Evolutionary conservation across 257 asterid genomes (phyloP), one percentile per base, ranked within the genome.

Genomic region (Capsicum baccatum): DNA sequence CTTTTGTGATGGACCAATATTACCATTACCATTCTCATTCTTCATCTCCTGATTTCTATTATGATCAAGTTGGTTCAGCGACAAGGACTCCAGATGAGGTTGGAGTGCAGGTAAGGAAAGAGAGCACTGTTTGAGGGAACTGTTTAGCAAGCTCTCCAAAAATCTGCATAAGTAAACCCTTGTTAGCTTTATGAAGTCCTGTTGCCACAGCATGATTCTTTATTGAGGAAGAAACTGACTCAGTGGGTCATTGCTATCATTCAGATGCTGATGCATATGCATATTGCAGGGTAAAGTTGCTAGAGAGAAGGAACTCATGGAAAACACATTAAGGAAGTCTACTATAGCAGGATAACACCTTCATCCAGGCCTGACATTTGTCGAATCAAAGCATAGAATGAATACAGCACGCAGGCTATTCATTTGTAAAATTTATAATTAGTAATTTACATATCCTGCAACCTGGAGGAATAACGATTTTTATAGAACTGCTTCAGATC

Each of bases 71-170:
- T 85, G 94, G 88, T 57, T 85, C 81, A 37, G 83, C 55, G 87
- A 85, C 67, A 84, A 83, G 79, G 85, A 82, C 85, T 89, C 95
- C 87, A 84, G 79, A 80, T 83, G 87, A 86, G 94, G 96, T 89
- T 86, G 85, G 69, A 93, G 95, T 84, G 88, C 97, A 5, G 98
- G 98, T 79, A 94, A 92, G 85, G 89, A 84, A 52, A 90, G 69
- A 1, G 93, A 89, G 79, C 89, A 89, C 81, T 86, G 89, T 79
- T 89, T 92, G 83, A 94, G 95, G 84, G 86, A 86, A 86, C 88
- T 89, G 84, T 94, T 93, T 86, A 94, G 88, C 89, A 94, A 73
- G 85, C 90, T 86, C 91, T 94, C 98, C 54, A 93, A 74, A 86
- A 89, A 92, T 83, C 98, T 94, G 95, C 92, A 92, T 55, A 6